phyloP scores from a whole-genome alignment of 306 rosid species.

The Glycine latifolia region DNA sequence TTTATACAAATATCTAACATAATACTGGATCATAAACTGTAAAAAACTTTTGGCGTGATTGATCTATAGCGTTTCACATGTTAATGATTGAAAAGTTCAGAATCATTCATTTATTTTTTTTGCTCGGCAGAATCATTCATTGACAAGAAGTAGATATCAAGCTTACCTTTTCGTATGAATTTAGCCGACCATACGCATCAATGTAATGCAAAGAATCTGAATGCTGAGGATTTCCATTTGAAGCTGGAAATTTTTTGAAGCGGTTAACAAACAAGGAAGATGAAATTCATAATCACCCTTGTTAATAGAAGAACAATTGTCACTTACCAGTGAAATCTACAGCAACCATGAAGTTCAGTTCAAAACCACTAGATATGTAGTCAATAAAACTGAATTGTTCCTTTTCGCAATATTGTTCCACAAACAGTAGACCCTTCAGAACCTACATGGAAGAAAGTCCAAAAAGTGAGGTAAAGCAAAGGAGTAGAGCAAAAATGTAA shows the following conservation, averaged over 20 bases:
- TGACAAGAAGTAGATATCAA: slow-evolving; percentile 24
- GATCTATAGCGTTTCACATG: neutral
- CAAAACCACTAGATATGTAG: slow-evolving; percentile 87
- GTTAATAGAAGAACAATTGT: neutral
- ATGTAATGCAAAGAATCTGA: slow-evolving; percentile 75
- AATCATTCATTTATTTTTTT: neutral
- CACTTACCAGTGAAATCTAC: slow-evolving; percentile 84
- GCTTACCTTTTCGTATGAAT: slow-evolving; percentile 81
- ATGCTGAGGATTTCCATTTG: slow-evolving; percentile 76
- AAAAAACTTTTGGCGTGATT: neutral
- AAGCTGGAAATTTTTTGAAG: slow-evolving; percentile 63
- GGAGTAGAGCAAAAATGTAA: neutral
- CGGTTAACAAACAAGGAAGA: slow-evolving; percentile 30
- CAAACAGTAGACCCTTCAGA: slow-evolving; percentile 81
- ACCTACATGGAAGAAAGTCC: slow-evolving; percentile 51
- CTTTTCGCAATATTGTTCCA: slow-evolving; percentile 73
- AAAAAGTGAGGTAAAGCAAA: slow-evolving; percentile 28
- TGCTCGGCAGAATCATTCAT: neutral
- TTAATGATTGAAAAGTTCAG: slow-evolving; percentile 24
- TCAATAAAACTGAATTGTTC: slow-evolving; percentile 81
- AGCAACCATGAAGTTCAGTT: slow-evolving; percentile 94
- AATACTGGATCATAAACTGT: neutral
- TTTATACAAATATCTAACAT: neutral
- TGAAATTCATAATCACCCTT: slow-evolving; percentile 2
- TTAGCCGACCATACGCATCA: slow-evolving; percentile 64